These are phyloP conservation scores for Chloris gayana DNA, from an alignment of 176 grass and related monocot genomes.

Conservation along the genomic window DNA sequence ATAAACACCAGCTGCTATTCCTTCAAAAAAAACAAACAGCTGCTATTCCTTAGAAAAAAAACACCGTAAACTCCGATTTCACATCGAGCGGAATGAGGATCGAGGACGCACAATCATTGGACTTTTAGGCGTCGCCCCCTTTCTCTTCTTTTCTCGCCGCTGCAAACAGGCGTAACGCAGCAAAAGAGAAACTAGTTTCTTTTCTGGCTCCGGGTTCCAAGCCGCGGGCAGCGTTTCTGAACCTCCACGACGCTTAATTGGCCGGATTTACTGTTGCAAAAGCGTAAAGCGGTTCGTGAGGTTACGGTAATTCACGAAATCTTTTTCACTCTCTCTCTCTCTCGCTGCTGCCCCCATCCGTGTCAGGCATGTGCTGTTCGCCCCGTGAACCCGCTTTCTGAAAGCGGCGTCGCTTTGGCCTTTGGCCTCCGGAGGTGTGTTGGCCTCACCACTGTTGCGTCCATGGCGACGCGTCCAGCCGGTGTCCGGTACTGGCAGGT, in stretches of 20 bases:
- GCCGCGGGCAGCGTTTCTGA: neutral
- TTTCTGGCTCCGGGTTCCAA: conserved; percentile 9
- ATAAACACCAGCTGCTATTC: neutral
- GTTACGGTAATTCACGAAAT: conserved; percentile 12
- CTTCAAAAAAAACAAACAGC: too few species aligned
- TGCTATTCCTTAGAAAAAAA: too few species aligned
- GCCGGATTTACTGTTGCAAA: neutral
- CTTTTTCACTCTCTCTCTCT: neutral
- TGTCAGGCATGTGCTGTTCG: conserved; percentile 4
- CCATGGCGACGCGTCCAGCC: neutral
- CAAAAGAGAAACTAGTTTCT: neutral
- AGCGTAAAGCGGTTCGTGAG: conserved; percentile 3
- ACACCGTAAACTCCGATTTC: neutral
- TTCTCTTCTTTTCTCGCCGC: conserved; percentile 21
- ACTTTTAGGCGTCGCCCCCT: conserved; percentile 17
- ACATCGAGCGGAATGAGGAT: neutral
- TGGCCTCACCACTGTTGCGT: conserved; percentile 10
- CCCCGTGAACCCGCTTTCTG: conserved; percentile 35
- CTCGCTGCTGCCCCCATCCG: neutral
- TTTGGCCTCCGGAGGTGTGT: neutral
- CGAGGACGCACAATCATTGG: conserved; percentile 45
- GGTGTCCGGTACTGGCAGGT: neutral
- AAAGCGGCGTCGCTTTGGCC: conserved; percentile 34
- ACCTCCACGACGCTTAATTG: neutral
- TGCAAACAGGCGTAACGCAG: neutral